A percentile compares a stretch with the other conserved stretches of the same genome.
Conservation (phyloP, 441 rosid species). For the Erysimum pusillum region DNA sequence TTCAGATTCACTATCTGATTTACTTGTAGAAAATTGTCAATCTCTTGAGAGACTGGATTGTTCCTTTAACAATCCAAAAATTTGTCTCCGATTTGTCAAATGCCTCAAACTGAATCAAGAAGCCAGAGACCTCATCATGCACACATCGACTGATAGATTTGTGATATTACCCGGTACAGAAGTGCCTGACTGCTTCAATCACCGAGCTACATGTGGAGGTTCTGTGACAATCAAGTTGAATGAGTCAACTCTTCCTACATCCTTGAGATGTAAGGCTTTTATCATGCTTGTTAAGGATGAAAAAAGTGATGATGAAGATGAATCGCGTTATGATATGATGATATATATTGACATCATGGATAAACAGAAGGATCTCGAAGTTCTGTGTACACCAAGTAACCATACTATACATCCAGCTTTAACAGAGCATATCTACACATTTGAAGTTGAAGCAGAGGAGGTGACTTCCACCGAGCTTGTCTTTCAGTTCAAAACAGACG, state of each 20-base stretch:
- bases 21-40: neutral
- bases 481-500: neutral
- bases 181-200: neutral
- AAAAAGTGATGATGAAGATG: no score
- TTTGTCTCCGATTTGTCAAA: neutral
- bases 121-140: neutral
- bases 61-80: neutral
- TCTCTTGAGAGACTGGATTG: slow-evolving; percentile 1
- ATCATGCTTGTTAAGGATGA: neutral
- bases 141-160: fast-evolving
- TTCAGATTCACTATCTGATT: neutral
- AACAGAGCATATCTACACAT: slow-evolving; percentile 18
- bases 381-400: neutral
- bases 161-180: neutral
- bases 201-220: neutral
- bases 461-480: slow-evolving; percentile 19
- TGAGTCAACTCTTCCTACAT: neutral
- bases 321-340: no score
- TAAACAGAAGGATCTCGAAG: neutral
- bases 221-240: neutral
- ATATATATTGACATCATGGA: neutral
- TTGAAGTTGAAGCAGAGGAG: neutral
- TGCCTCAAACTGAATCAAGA: slow-evolving; percentile 11
- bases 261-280: slow-evolving; percentile 3
- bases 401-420: no score